phyloP scores from a whole-genome alignment of 495 filamentous ascomycete genomes.

The Aspergillus leporis region DNA sequence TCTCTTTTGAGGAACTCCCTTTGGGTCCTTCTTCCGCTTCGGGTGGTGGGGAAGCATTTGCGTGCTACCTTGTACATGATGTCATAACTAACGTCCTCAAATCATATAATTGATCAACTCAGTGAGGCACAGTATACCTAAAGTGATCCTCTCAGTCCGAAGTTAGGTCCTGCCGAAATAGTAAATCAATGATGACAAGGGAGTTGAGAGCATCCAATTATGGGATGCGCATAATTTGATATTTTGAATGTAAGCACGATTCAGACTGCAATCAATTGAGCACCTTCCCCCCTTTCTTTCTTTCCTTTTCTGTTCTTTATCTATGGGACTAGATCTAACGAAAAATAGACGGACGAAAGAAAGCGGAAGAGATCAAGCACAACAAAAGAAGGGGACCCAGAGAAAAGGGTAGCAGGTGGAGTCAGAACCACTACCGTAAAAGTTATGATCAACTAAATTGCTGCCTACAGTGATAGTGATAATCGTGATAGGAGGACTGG shows the following conservation, averaged over 20 bases:
- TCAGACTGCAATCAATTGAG: neutral
- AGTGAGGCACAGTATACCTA: neutral
- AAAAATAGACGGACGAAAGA: neutral
- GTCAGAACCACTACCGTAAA: neutral
- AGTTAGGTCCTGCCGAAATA: neutral
- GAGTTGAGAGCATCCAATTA: neutral
- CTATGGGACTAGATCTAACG: neutral
- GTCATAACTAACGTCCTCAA: constrained; percentile 9
- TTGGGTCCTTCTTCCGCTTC: constrained; percentile 11
- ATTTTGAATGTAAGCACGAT: neutral
- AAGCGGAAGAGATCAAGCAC: neutral
- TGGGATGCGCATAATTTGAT: neutral
- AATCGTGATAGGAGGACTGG: neutral
- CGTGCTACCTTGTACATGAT: constrained; percentile 21
- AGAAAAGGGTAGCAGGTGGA: neutral
- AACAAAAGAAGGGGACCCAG: neutral
- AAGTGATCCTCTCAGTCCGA: neutral
- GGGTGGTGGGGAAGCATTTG: constrained; percentile 10
- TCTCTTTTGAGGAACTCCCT: neutral
- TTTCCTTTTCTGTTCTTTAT: neutral
- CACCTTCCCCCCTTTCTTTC: neutral
- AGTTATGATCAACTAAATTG: neutral
- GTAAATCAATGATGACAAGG: neutral
- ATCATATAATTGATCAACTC: neutral
- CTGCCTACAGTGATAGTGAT: constrained; percentile 1